Evolutionary conservation across 805 yeast genomes (phyloP), one percentile per base, ranked within the genome.

Genomic region (Wickerhamiella nectarea): DNA sequence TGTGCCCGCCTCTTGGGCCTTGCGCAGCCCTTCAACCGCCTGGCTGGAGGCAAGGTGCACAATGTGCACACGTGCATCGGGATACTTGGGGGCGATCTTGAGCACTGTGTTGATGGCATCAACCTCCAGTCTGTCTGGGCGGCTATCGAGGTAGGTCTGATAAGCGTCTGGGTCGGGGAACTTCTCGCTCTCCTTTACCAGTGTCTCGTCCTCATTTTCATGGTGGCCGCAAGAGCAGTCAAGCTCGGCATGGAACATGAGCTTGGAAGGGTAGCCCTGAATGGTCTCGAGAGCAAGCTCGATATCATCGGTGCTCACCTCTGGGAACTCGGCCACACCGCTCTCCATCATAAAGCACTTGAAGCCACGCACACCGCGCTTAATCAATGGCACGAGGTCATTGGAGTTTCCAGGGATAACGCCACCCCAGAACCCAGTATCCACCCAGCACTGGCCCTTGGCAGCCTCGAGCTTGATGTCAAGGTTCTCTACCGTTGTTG

Each of bases 361-460:
- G 67, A 87, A 87, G 0, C 97, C 97, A 38, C 95, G 70, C 4
- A 89, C 95, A 36, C 97, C 97, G 50, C 81, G 76, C 46, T 75
- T 63, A 46, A 86, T 76, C 51, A 87, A 69, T 0, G 95, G 95
- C 18, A 71, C 66, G 51, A 87, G 66, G 51, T 83, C 76, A 11
- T 71, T 64, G 44, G 80, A 51, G 60, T 87, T 87, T 46, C 69
- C 71, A 7, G 97, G 97, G 29, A 87, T 74, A 47, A 89, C 64
- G 0, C 96, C 97, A 43, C 96, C 97, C 96, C 96, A 89, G 59
- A 89, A 86, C 0, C 85, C 96, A 10, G 82, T 85, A 58, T 87
- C 95, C 33, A 83, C 91, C 93, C 94, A 87, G 46, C 85, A 72
- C 61, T 87, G 80, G 43, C 76, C 80, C 48, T 66, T 61, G 1